Conservation (phyloP, 352 stramenopile genomes). For the Saprolegnia parasitica region DNA sequence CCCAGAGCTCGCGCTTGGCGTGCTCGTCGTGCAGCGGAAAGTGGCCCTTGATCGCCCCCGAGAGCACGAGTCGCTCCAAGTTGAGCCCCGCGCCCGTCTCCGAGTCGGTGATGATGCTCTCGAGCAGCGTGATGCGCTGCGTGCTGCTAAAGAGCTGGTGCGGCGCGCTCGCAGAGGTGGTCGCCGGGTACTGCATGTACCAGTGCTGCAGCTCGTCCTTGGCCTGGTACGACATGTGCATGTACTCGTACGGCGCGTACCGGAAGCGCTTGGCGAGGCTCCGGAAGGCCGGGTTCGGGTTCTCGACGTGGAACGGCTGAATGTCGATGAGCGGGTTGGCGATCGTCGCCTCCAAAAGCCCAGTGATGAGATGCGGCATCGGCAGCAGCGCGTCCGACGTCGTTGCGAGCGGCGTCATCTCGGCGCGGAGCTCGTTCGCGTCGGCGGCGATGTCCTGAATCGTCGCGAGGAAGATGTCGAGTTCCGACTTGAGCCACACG, state of each 20-base stretch:
- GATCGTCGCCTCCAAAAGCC: conserved; percentile 7
- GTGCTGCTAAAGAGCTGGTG: conserved; percentile 61
- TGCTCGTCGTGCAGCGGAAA: conserved; percentile 75
- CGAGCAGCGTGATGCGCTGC: conserved; percentile 69
- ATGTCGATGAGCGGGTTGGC: conserved; percentile 51
- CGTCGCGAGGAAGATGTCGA: conserved; percentile 15
- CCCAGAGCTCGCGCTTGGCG: conserved; percentile 62
- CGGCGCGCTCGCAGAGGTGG: conserved; percentile 32
- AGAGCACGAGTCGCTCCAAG: conserved; percentile 69
- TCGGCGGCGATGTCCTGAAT: conserved; percentile 15
- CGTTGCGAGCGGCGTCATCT: neutral
- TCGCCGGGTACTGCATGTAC: conserved; percentile 37
- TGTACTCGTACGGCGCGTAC: conserved; percentile 80
- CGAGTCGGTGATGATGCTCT: conserved; percentile 79
- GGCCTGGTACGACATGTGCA: conserved; percentile 77
- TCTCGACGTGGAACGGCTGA: conserved; percentile 77
- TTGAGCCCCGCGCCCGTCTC: conserved; percentile 32
- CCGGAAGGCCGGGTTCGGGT: conserved; percentile 30
- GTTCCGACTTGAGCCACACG: conserved; percentile 14
- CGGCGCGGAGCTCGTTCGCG: neutral
- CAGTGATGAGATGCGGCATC: neutral
- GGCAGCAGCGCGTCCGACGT: neutral
- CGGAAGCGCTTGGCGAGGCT: conserved; percentile 36
- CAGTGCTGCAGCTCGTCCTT: conserved; percentile 61
- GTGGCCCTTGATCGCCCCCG: conserved; percentile 65